phyloP scores from a whole-genome alignment of 352 stramenopile genomes.

The Thraustochytrium sp. region DNA sequence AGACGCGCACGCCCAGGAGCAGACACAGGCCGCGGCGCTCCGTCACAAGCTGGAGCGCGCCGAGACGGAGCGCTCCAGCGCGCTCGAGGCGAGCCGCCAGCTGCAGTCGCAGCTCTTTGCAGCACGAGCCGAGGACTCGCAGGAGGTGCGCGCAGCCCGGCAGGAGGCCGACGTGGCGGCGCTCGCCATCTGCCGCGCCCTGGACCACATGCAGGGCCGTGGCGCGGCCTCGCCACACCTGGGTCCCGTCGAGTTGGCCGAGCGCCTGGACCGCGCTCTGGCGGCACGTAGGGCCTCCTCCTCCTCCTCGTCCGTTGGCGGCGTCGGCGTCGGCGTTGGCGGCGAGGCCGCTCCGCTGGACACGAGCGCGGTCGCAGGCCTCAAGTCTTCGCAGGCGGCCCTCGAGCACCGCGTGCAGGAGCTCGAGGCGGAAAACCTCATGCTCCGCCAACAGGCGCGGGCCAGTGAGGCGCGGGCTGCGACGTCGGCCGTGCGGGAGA shows the following conservation, averaged over 20 bases:
- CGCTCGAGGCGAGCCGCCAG: background rate
- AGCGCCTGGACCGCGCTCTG: background rate
- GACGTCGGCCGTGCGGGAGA: background rate
- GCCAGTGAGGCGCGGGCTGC: background rate
- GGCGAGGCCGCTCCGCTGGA: no score
- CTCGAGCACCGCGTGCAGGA: background rate
- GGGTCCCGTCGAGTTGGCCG: background rate
- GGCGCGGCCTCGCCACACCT: background rate
- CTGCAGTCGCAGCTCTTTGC: background rate
- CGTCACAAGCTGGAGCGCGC: background rate
- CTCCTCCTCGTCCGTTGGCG: no score
- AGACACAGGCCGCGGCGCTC: background rate
- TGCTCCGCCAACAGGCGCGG: background rate
- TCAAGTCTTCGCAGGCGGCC: no score
- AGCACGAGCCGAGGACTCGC: background rate
- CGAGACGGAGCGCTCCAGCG: background rate
- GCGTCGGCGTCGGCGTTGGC: no score
- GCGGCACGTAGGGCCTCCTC: no score
- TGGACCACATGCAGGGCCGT: background rate
- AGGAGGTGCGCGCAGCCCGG: background rate
- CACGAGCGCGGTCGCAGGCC: no score
- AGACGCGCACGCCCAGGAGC: background rate
- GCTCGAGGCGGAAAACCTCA: background rate
- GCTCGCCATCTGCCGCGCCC: background rate
- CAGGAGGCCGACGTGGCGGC: background rate